phyloP scores from a whole-genome alignment of 2,329 filamentous ascomycete species.

The Penicillium sp. region DNA sequence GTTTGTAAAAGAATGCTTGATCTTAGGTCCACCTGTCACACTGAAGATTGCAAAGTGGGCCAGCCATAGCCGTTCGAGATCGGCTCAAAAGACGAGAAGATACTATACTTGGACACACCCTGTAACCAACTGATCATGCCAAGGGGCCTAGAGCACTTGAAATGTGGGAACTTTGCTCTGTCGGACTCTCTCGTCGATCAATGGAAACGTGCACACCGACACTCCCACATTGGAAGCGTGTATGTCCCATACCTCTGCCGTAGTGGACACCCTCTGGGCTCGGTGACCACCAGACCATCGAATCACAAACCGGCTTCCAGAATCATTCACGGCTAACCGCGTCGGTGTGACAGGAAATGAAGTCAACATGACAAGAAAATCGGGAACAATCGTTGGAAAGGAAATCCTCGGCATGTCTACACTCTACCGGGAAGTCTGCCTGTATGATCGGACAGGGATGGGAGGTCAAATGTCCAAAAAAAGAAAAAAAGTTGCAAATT shows the following conservation, averaged over 20 bases:
- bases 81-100: background rate
- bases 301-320: constrained; percentile 8
- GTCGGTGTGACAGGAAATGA: background rate
- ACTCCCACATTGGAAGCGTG: background rate
- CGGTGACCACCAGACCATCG: constrained; percentile 3
- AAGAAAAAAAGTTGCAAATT: background rate
- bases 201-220: constrained; percentile 3
- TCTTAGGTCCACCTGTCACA: constrained; percentile 4
- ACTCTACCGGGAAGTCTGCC: background rate
- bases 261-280: background rate
- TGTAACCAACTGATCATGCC: background rate
- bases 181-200: background rate
- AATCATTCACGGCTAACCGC: constrained; percentile 5
- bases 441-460: background rate
- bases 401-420: background rate
- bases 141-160: background rate
- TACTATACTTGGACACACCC: background rate
- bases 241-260: background rate
- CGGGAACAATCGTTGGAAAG: background rate
- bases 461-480: background rate
- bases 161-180: background rate
- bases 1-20: background rate
- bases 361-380: background rate
- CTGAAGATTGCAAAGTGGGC: constrained; percentile 1
- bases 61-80: constrained; percentile 5